Percentiles rank a stretch among this genome's conserved stretches.
These are phyloP conservation scores for Vigna unguiculata DNA, from an alignment of 306 rosid genomes.

Conservation along the genomic window DNA sequence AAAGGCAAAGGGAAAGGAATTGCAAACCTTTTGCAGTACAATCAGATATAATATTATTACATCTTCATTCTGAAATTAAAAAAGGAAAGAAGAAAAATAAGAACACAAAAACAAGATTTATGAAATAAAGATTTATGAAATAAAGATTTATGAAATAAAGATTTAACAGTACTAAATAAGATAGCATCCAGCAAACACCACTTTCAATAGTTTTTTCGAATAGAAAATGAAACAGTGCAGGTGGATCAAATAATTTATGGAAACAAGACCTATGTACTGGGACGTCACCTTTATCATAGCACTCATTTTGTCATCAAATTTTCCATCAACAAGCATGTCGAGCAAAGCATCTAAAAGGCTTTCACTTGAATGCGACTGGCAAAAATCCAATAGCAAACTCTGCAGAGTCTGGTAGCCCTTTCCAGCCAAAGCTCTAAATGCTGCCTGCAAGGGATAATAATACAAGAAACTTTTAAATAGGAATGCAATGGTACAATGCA, in stretches of 20 bases:
- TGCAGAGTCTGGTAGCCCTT: slow-evolving; percentile 94
- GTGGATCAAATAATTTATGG: slow-evolving; percentile 39
- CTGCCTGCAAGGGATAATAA: slow-evolving; percentile 62
- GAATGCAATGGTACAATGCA: slow-evolving; percentile 30
- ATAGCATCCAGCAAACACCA: slow-evolving; percentile 32
- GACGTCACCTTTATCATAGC: slow-evolving; percentile 84
- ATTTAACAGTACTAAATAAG: slow-evolving; percentile 29
- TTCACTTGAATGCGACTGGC: slow-evolving; percentile 79
- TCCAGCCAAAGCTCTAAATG: slow-evolving; percentile 94
- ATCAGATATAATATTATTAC: slow-evolving; percentile 78
- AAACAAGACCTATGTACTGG: slow-evolving; percentile 45
- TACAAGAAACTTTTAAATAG: slow-evolving; percentile 12
- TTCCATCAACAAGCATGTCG: slow-evolving; percentile 97
- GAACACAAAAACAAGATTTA: slow-evolving; percentile 38
- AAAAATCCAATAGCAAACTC: slow-evolving; percentile 89
- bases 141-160: slow-evolving; percentile 30
- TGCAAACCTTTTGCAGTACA: slow-evolving; percentile 86
- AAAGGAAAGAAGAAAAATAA: slow-evolving; percentile 39
- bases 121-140: slow-evolving; percentile 5
- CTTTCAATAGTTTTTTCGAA: slow-evolving; percentile 32
- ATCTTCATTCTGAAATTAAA: slow-evolving; percentile 85
- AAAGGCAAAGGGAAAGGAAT: slow-evolving; percentile 46
- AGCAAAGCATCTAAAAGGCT: slow-evolving; percentile 80
- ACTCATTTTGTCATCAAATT: slow-evolving; percentile 71
- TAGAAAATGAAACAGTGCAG: slow-evolving; percentile 35